Conservation (phyloP, 768 basidiomycete species). For the Favolaschia claudopus region DNA sequence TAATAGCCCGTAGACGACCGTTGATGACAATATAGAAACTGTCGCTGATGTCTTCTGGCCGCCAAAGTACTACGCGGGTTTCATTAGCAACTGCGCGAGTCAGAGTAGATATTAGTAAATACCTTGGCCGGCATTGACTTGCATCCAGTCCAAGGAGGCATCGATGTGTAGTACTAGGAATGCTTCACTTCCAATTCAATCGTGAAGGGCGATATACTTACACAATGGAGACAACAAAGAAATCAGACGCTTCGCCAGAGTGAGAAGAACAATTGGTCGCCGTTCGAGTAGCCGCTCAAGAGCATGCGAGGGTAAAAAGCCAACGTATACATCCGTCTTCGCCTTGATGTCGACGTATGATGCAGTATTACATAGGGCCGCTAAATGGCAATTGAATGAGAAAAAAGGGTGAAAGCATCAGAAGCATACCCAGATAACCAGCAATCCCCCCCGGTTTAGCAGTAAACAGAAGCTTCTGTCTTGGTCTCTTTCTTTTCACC, state of each 20-base stretch:
- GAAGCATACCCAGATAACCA: constrained; percentile 81
- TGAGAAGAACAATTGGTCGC: constrained; percentile 93
- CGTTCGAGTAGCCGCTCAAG: constrained; percentile 92
- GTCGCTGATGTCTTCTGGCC: constrained; percentile 88
- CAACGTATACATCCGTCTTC: constrained; percentile 98
- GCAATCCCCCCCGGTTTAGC: constrained; percentile 98
- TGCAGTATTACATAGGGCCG: constrained; percentile 88
- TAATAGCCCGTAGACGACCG: constrained; percentile 90
- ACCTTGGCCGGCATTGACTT: constrained; percentile 88
- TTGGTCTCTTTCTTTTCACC: constrained; percentile 40
- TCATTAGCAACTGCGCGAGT: neutral
- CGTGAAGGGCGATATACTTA: constrained; percentile 41
- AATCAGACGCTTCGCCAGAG: constrained; percentile 94
- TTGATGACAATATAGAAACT: constrained; percentile 99
- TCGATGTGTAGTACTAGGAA: constrained; percentile 91
- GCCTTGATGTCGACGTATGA: constrained; percentile 97
- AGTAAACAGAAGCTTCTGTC: constrained; percentile 84
- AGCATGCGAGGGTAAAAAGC: constrained; percentile 88
- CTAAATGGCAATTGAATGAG: constrained; percentile 44
- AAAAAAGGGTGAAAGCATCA: neutral
- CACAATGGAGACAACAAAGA: constrained; percentile 93
- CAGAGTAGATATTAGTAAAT: neutral
- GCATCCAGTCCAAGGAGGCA: constrained; percentile 97
- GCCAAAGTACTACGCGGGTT: constrained; percentile 73
- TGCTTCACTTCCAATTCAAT: neutral